Evolutionary conservation across 192 early-diverging fungal genomes (phyloP).

Genomic region (Kickxella alabastrina): DNA sequence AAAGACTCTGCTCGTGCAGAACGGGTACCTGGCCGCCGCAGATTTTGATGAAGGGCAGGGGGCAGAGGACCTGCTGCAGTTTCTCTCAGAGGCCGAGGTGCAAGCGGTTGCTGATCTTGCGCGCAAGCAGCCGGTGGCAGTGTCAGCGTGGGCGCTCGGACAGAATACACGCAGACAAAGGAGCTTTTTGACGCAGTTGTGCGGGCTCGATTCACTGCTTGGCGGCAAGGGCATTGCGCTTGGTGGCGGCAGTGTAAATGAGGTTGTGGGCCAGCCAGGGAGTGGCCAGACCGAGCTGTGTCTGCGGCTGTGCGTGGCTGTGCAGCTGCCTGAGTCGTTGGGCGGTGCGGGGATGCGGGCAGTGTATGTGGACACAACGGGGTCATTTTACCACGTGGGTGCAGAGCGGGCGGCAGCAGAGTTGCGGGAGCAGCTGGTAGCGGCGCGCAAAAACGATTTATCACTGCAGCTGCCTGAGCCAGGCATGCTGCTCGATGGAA

Average conservation of each 20-base stretch:
- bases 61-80: constrained; percentile 1
- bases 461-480: not conserved
- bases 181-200: constrained; percentile 11
- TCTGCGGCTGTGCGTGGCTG: constrained; percentile 19
- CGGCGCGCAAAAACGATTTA: not conserved
- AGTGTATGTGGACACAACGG: constrained; percentile 21
- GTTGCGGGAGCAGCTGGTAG: not conserved
- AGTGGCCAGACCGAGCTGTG: constrained; percentile 19
- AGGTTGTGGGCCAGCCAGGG: constrained; percentile 18
- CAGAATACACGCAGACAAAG: constrained; percentile 8
- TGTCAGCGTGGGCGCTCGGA: constrained; percentile 9
- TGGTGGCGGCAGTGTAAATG: constrained; percentile 8
- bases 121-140: not conserved
- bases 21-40: constrained; percentile 17
- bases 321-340: constrained; percentile 5
- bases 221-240: constrained; percentile 13
- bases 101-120: not conserved
- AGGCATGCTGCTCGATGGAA: constrained; percentile 8
- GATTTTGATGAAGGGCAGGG: constrained; percentile 16
- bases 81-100: constrained; percentile 3
- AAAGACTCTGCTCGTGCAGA: constrained; percentile 10
- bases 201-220: constrained; percentile 17
- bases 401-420: constrained; percentile 2
- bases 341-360: constrained; percentile 5
- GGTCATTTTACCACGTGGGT: constrained; percentile 14